Conservation (phyloP, 306 rosid genomes). For the Urtica urens region DNA sequence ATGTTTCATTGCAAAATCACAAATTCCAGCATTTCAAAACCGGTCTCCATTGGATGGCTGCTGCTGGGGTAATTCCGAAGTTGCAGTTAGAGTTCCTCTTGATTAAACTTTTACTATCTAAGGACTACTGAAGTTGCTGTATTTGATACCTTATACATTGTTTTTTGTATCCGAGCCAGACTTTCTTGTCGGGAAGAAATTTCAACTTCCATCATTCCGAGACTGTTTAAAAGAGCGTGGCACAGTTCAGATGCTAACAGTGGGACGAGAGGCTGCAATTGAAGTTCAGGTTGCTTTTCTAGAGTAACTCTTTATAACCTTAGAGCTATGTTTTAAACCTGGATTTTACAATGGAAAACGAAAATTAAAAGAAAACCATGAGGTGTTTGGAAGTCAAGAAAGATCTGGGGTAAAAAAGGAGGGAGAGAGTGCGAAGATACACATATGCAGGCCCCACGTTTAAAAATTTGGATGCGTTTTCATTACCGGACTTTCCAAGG, state of each 20-base stretch:
- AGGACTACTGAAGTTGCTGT: slow-evolving; percentile 61
- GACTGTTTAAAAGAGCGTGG: slow-evolving; percentile 89
- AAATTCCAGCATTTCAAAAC: slow-evolving; percentile 90
- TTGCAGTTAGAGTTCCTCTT: slow-evolving; percentile 63
- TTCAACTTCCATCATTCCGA: slow-evolving; percentile 71
- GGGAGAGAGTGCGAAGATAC: no score
- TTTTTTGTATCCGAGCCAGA: slow-evolving; percentile 90
- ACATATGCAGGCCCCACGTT: no score
- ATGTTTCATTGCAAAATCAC: slow-evolving; percentile 80
- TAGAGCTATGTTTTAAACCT: no score
- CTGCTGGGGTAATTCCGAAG: slow-evolving; percentile 98
- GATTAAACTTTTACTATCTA: slow-evolving; percentile 60
- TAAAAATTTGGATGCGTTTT: no score
- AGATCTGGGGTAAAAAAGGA: no score
- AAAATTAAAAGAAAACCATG: no score
- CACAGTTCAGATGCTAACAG: slow-evolving; percentile 87
- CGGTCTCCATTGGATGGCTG: slow-evolving; percentile 76
- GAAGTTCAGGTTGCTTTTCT: slow-evolving; percentile 94
- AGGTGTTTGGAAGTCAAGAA: no score
- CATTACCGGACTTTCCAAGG: no score
- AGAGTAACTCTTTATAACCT: no score
- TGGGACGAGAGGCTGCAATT: slow-evolving; percentile 87
- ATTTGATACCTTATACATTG: slow-evolving; percentile 42
- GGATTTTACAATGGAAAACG: no score
- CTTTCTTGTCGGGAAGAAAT: slow-evolving; percentile 76